These are phyloP conservation scores for Calendula officinalis DNA, from an alignment of 129 eudicot genomes.

Conservation along the genomic window DNA sequence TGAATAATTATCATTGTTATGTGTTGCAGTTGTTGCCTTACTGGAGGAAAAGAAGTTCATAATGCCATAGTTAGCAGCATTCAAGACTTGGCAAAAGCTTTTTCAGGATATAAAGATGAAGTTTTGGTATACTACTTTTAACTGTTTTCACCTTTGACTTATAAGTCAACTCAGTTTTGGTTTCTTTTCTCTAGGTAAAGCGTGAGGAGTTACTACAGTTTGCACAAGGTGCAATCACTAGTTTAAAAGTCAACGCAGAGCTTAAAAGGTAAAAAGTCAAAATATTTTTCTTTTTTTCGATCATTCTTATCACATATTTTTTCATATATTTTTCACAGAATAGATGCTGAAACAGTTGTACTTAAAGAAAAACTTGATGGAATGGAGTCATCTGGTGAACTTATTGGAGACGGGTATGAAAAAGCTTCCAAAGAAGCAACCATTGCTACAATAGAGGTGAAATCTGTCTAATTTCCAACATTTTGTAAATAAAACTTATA, in stretches of 20 bases:
- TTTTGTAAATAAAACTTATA: background rate
- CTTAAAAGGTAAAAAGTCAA: constrained; percentile 55
- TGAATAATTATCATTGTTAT: constrained; percentile 7
- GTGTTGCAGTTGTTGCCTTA: constrained; percentile 75
- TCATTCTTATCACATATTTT: background rate
- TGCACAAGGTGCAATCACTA: constrained; percentile 94
- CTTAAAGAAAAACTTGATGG: constrained; percentile 58
- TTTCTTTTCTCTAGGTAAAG: constrained; percentile 54
- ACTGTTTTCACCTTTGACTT: constrained; percentile 9
- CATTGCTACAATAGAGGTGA: constrained; percentile 70
- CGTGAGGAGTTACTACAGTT: constrained; percentile 94
- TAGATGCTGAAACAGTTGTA: constrained; percentile 61
- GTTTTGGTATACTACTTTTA: constrained; percentile 57
- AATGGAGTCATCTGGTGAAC: constrained; percentile 33
- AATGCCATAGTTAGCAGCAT: constrained; percentile 95
- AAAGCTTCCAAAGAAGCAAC: constrained; percentile 40
- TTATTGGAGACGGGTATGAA: constrained; percentile 41
- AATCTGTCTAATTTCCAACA: constrained; percentile 6
- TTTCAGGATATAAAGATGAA: constrained; percentile 85
- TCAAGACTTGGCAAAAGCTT: constrained; percentile 88
- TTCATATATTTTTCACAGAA: constrained; percentile 36
- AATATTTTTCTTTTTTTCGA: background rate
- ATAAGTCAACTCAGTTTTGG: background rate
- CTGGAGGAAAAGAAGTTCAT: constrained; percentile 95
- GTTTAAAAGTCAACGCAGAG: constrained; percentile 82